Conservation (phyloP, 345 rosid species). For the Hypericum perforatum region DNA sequence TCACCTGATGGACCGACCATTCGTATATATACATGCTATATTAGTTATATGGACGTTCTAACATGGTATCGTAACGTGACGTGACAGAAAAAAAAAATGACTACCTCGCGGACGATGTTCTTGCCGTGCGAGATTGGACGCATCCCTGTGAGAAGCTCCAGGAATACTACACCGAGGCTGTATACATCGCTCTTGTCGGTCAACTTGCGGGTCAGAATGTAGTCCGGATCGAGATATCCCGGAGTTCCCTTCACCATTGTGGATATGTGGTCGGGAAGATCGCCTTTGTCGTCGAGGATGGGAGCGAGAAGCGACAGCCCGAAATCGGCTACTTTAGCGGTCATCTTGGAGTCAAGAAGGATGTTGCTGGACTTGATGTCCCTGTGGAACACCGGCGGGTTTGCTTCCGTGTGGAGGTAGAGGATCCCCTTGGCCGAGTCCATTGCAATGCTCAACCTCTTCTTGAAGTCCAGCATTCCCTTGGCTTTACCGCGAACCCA, state of each 20-base stretch:
- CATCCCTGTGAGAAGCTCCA: constrained; percentile 89
- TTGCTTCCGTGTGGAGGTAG: constrained; percentile 79
- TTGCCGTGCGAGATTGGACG: constrained; percentile 78
- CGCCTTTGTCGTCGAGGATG: constrained; percentile 52
- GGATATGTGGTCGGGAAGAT: constrained; percentile 52
- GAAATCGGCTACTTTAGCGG: constrained; percentile 78
- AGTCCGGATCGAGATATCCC: constrained; percentile 92
- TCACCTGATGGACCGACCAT: constrained; percentile 41
- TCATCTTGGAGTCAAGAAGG: constrained; percentile 56
- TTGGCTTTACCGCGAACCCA: constrained; percentile 75
- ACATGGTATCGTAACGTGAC: neutral
- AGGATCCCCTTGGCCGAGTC: constrained; percentile 75
- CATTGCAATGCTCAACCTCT: constrained; percentile 55
- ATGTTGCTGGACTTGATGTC: constrained; percentile 61
- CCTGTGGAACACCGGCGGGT: constrained; percentile 73
- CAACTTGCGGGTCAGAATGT: constrained; percentile 75
- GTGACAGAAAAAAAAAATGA: too few relatives aligned
- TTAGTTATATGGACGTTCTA: neutral
- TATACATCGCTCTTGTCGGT: constrained; percentile 94
- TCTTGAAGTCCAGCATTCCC: constrained; percentile 39
- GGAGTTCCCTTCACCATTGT: constrained; percentile 72
- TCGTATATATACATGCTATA: neutral
- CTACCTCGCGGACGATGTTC: constrained; percentile 84
- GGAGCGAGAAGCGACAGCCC: constrained; percentile 81
- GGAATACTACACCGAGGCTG: constrained; percentile 84